These are phyloP conservation scores for Aeminium ludgeri DNA, from an alignment of 495 filamentous ascomycete species.

Conservation along the genomic window DNA sequence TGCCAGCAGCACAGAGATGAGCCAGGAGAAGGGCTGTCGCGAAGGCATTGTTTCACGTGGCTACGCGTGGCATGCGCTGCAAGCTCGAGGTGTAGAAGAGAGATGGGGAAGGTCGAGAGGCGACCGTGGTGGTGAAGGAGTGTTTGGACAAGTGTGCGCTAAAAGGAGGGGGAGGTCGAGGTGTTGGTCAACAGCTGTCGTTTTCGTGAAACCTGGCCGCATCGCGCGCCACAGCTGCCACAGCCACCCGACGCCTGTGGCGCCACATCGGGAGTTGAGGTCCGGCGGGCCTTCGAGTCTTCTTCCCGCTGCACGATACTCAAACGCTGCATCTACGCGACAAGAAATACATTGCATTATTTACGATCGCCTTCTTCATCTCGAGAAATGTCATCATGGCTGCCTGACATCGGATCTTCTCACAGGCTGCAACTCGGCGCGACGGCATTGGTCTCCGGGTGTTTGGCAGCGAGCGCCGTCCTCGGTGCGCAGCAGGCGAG, in stretches of 20 bases:
- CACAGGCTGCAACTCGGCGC: constrained; percentile 18
- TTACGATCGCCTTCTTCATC: not conserved
- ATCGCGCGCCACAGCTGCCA: not conserved
- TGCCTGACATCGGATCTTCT: constrained; percentile 12
- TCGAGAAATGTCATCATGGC: constrained; percentile 17
- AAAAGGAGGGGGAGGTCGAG: no score
- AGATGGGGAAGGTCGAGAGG: no score
- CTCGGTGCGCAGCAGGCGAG: constrained; percentile 24
- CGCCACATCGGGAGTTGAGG: no score
- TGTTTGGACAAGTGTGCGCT: no score
- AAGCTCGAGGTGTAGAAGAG: no score
- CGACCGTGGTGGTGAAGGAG: no score
- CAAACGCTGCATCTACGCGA: not conserved
- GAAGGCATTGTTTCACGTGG: no score
- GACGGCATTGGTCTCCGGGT: constrained; percentile 18
- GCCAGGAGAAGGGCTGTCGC: not conserved
- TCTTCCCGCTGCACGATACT: no score
- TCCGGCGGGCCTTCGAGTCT: no score
- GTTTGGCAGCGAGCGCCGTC: constrained; percentile 16
- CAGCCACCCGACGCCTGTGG: not conserved
- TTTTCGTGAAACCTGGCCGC: not conserved
- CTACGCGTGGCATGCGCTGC: no score
- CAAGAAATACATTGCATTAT: not conserved
- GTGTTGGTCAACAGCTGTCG: no score
- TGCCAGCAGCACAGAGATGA: constrained; percentile 13